A percentile compares a stretch with the other conserved stretches of the same genome.
Evolutionary conservation across 2,329 filamentous ascomycete genomes (phyloP).

Genomic region (Xylariales sp.): DNA sequence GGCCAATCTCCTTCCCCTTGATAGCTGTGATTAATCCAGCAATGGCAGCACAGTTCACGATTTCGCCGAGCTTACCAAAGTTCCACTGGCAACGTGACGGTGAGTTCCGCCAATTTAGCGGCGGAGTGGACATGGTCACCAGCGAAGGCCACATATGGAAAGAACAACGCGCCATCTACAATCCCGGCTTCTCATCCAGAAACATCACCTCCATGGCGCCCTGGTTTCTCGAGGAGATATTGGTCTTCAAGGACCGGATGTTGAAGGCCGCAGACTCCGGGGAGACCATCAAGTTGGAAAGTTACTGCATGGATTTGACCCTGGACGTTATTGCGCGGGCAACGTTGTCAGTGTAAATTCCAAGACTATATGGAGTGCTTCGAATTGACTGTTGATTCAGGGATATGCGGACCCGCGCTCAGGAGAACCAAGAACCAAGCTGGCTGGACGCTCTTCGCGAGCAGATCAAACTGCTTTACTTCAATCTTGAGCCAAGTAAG

Average conservation of each 20-base stretch:
- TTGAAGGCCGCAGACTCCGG: slow-evolving; percentile 10
- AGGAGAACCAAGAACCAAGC: neutral
- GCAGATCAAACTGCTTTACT: neutral
- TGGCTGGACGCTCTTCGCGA: neutral
- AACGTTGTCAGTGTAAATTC: slow-evolving; percentile 13
- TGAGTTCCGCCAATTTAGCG: slow-evolving; percentile 15
- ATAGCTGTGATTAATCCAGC: slow-evolving; percentile 2
- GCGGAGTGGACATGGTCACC: slow-evolving; percentile 20
- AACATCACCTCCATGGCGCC: slow-evolving; percentile 26
- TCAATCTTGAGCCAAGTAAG: neutral
- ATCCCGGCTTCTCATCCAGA: slow-evolving; percentile 27
- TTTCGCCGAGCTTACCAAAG: slow-evolving; percentile 3
- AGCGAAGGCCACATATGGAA: slow-evolving; percentile 21
- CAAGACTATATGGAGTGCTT: neutral
- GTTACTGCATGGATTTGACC: slow-evolving; percentile 14
- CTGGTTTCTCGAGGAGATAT: slow-evolving; percentile 19
- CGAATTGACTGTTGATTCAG: too few relatives aligned
- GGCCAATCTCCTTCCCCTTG: slow-evolving; percentile 2
- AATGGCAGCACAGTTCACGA: slow-evolving; percentile 4
- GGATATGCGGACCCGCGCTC: neutral
- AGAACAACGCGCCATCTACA: slow-evolving; percentile 16
- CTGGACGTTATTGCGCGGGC: slow-evolving; percentile 18
- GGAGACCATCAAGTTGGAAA: slow-evolving; percentile 16
- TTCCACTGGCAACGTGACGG: neutral
- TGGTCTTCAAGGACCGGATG: slow-evolving; percentile 14